Evolutionary conservation across 371 early-diverging fungal genomes (phyloP), one percentile per base, ranked within the genome.

Genomic region (Mucor lusitanicus): DNA sequence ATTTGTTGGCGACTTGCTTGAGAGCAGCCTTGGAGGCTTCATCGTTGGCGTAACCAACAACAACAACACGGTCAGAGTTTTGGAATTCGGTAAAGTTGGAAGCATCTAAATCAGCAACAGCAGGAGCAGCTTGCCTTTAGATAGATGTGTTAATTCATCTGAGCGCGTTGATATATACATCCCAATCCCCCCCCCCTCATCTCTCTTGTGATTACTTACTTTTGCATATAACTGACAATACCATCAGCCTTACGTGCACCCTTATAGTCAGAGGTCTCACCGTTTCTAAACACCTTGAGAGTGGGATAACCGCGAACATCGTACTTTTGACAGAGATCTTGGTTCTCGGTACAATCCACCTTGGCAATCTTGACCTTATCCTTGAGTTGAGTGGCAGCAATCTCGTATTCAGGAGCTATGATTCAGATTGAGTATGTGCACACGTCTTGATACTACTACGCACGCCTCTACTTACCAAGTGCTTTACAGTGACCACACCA

Each of bases 401-500:
- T 76, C 72, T 95, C 97, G 78, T 94, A 98, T 72, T 94, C 93
- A 59, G 99, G 99, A 40, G 95, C 96, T 85, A 67, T 6, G 1
- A 1, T 5, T 33, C 33, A 33, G 33, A 63, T 12, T 37, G 23
- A 59, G 17, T 21, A 48, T 40, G n/a, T 42, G 40, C 27, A 21
- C 6, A 12, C 33, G 5, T 33, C 33, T 6, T 3, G 30, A 3
- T 7, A 4, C 4, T 33, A 1, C 3, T 33, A 33, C 30, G 30
- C 30, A 6, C 8, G 7, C 8, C 33, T 8, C 33, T 4, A 63
- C 77, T 63, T 82, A 87, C 87, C 87, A 64, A 93, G 84, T 48
- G 87, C 85, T 82, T 97, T 92, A 86, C 97, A 97, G 87, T 97
- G 95, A 57, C 93, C 95, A 81, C 97, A 96, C 97, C 97, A 93